Conservation (phyloP, 768 basidiomycete species). For the Leccinum barrowsii region DNA sequence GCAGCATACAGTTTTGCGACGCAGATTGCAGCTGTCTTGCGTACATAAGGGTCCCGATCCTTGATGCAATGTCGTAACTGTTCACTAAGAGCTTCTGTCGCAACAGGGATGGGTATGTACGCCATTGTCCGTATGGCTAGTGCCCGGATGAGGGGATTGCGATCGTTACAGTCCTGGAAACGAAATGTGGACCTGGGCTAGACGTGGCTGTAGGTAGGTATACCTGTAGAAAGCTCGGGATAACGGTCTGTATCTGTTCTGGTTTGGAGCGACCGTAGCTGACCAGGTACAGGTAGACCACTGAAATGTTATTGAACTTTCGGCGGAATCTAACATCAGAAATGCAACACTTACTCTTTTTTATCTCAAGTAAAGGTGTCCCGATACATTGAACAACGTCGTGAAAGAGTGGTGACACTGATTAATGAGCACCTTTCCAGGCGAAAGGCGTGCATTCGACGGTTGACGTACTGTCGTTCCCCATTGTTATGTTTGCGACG, state of each 20-base stretch:
- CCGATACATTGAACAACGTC: slow-evolving; percentile 93
- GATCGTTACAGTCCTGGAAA: slow-evolving; percentile 86
- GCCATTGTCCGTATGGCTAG: slow-evolving; percentile 99
- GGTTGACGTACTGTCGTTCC: slow-evolving; percentile 85
- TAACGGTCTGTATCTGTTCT: slow-evolving; percentile 89
- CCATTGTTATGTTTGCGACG: slow-evolving; percentile 99
- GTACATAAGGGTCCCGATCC: slow-evolving; percentile 95
- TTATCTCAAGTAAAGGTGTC: slow-evolving; percentile 95
- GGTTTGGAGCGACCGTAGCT: slow-evolving; percentile 94
- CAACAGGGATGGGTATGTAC: slow-evolving; percentile 90
- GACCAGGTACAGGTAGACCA: slow-evolving; percentile 97
- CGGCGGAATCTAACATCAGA: neutral
- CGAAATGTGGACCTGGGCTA: slow-evolving; percentile 12
- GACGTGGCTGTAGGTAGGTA: slow-evolving; percentile 15
- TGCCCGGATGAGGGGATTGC: slow-evolving; percentile 95
- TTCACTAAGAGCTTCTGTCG: slow-evolving; percentile 81
- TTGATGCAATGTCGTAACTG: slow-evolving; percentile 90
- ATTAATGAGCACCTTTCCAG: slow-evolving; percentile 16
- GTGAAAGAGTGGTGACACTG: slow-evolving; percentile 93
- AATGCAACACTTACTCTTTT: slow-evolving; percentile 78
- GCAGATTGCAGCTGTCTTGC: slow-evolving; percentile 97
- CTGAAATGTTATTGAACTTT: slow-evolving; percentile 37
- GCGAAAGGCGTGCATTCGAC: slow-evolving; percentile 8
- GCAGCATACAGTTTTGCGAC: slow-evolving; percentile 93
- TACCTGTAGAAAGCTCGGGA: slow-evolving; percentile 87